These are phyloP conservation scores for Actinomortierella wolfii DNA, from an alignment of 371 early-diverging fungal species.

Conservation along the genomic window DNA sequence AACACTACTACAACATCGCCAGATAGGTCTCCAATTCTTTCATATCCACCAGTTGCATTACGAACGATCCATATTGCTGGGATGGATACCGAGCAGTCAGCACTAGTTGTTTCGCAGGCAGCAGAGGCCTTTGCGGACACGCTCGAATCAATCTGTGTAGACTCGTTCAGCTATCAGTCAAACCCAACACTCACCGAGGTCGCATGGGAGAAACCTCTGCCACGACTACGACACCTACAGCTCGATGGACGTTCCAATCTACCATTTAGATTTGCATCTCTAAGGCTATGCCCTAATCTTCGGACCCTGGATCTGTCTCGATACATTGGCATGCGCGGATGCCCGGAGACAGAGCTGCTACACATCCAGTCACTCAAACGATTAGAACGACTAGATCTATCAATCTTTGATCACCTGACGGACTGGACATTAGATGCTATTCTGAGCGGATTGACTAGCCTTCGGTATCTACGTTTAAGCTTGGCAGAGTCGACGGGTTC, in stretches of 20 bases:
- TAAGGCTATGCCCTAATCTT: conserved; percentile 35
- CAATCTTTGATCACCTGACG: conserved; percentile 43
- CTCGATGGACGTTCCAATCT: conserved; percentile 40
- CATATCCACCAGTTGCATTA: conserved; percentile 14
- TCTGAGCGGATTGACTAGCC: conserved; percentile 12
- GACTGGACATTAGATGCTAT: conserved; percentile 39
- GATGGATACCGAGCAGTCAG: conserved; percentile 32
- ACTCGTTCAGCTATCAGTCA: conserved; percentile 23
- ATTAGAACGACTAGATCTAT: conserved; percentile 36
- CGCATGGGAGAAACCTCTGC: conserved; percentile 29
- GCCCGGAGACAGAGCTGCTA: conserved; percentile 26
- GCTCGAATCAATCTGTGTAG: conserved; percentile 37
- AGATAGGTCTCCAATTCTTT: conserved; percentile 1
- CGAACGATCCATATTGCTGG: conserved; percentile 32
- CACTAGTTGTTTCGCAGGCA: conserved; percentile 33
- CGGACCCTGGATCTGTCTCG: conserved; percentile 32
- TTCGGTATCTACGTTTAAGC: too few species aligned
- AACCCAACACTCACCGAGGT: conserved; percentile 20
- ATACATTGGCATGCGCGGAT: conserved; percentile 40
- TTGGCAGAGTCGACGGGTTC: too few species aligned
- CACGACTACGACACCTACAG: conserved; percentile 20
- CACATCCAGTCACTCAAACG: conserved; percentile 30
- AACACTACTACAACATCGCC: not conserved
- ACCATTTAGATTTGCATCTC: conserved; percentile 32
- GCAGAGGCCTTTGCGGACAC: conserved; percentile 45